These are phyloP conservation scores for Mollisia scopiformis DNA, from an alignment of 2,329 filamentous ascomycete genomes.

Conservation along the genomic window DNA sequence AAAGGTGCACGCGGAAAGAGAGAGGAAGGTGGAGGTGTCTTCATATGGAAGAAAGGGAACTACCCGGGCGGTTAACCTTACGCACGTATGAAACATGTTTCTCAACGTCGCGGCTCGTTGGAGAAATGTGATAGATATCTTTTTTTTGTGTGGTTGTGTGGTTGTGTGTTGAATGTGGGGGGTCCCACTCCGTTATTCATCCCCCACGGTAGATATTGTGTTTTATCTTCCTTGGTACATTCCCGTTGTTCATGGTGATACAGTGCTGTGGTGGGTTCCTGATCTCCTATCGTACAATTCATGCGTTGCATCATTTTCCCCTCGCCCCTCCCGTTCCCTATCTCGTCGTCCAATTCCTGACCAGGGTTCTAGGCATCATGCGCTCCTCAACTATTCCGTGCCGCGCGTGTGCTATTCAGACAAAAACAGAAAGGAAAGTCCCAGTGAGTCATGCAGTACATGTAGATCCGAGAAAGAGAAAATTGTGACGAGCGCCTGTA, in stretches of 20 bases:
- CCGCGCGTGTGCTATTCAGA: background rate
- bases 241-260: background rate
- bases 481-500: background rate
- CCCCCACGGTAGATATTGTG: background rate
- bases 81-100: background rate
- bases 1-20: background rate
- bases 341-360: background rate
- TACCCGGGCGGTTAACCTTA: background rate
- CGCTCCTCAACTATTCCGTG: background rate
- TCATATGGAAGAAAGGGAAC: conserved; percentile 6
- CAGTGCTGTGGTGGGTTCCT: conserved; percentile 2
- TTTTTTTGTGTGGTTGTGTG: too few species aligned
- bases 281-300: conserved; percentile 3
- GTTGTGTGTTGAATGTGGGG: too few species aligned
- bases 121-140: too few species aligned
- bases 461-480: background rate
- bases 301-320: background rate
- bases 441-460: background rate
- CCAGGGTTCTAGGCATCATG: background rate
- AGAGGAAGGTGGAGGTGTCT: background rate
- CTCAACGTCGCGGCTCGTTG: background rate
- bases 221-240: background rate
- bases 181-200: background rate
- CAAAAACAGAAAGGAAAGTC: background rate
- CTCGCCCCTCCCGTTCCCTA: background rate